A percentile compares a stretch with the other conserved stretches of the same genome.
phyloP scores from a whole-genome alignment of 345 rosid genomes.

The Corchorus olitorius region DNA sequence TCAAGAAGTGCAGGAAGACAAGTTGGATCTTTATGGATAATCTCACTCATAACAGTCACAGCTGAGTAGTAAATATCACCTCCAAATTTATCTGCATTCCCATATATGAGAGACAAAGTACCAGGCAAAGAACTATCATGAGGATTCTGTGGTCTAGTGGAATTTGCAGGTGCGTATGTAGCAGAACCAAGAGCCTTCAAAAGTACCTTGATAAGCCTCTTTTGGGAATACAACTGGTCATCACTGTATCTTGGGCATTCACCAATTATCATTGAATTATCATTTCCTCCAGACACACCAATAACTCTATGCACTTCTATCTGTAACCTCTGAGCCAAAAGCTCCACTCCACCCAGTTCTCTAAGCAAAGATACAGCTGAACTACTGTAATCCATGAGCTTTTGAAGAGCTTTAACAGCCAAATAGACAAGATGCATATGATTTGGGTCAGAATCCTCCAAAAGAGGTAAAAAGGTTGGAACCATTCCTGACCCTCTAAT shows the following conservation, averaged over 20 bases:
- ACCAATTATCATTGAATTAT: constrained; percentile 55
- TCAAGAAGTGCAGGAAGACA: constrained; percentile 77
- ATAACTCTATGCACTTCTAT: constrained; percentile 77
- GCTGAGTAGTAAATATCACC: constrained; percentile 94
- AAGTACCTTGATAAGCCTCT: constrained; percentile 91
- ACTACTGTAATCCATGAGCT: constrained; percentile 95
- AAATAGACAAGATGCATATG: constrained; percentile 90
- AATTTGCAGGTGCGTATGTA: constrained; percentile 74
- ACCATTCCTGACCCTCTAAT: constrained; percentile 97
- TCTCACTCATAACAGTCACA: constrained; percentile 96
- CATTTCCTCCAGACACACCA: constrained; percentile 52
- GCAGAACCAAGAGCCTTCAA: constrained; percentile 97
- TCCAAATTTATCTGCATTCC: constrained; percentile 80
- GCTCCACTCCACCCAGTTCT: constrained; percentile 92
- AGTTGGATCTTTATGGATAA: constrained; percentile 96
- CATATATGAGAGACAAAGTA: constrained; percentile 73
- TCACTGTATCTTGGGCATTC: constrained; percentile 62
- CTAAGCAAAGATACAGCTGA: constrained; percentile 85
- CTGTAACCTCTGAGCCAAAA: constrained; percentile 85
- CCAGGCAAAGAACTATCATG: constrained; percentile 76
- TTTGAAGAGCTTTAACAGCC: constrained; percentile 89
- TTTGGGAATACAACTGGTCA: constrained; percentile 64
- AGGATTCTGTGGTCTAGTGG: constrained; percentile 62
- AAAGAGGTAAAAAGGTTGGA: constrained; percentile 87
- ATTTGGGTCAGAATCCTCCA: constrained; percentile 80